These are phyloP conservation scores for Colletotrichum aenigma DNA, from an alignment of 2,329 filamentous ascomycete species.

Conservation along the genomic window DNA sequence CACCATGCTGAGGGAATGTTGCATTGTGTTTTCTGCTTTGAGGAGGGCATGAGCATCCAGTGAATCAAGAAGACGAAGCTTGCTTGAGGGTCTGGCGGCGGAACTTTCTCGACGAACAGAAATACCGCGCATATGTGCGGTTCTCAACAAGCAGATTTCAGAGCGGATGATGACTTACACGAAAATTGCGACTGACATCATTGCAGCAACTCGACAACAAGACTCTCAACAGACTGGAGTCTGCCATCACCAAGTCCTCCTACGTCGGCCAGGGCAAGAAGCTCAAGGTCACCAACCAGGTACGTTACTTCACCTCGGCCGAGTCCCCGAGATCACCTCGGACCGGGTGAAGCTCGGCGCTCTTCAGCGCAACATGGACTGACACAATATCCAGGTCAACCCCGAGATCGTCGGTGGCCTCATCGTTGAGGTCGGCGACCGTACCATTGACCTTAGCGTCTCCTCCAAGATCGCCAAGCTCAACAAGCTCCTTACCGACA, in stretches of 20 bases:
- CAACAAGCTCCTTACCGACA: constrained; percentile 98
- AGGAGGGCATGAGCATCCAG: background rate
- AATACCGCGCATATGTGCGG: background rate
- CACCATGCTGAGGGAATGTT: background rate
- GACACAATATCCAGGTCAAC: constrained; percentile 69
- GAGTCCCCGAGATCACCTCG: background rate
- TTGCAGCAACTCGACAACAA: constrained; percentile 81
- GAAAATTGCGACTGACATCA: constrained; percentile 25
- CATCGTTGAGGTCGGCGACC: constrained; percentile 94
- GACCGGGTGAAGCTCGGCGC: background rate
- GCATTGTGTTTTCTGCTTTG: background rate
- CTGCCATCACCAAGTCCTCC: constrained; percentile 85
- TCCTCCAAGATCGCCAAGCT: constrained; percentile 94
- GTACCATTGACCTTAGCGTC: constrained; percentile 97
- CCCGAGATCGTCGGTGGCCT: constrained; percentile 93
- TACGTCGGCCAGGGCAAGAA: constrained; percentile 93
- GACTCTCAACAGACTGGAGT: constrained; percentile 85
- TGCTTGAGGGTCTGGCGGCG: background rate
- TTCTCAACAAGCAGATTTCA: background rate
- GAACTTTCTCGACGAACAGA: background rate
- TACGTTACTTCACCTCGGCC: constrained; percentile 35
- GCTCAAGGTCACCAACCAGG: constrained; percentile 94
- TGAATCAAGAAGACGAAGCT: background rate
- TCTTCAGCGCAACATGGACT: background rate
- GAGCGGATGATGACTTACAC: background rate